Evolutionary conservation across 176 grass and related monocot genomes (phyloP), one percentile per base, ranked within the genome.

Genomic region (Avena insularis): DNA sequence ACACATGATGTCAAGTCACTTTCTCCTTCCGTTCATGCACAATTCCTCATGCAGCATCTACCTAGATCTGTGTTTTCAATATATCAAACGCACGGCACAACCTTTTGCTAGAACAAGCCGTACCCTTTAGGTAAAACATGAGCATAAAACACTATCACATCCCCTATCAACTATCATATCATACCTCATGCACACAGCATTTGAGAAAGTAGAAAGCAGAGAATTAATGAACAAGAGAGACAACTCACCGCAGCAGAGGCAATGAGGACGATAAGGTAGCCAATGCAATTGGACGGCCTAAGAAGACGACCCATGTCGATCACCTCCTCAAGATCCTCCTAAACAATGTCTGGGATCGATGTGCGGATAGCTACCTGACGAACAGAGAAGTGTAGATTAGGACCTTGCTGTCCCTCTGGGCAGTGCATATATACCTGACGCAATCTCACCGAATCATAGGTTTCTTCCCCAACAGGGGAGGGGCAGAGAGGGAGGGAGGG

Each of bases 381-480:
- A 81, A 0, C 50, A 53, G 66, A 78, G 86, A 85, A 84, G 82
- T 90, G 87, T 85, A 93, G 85, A 93, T 84, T 78, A 85, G 89
- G 78, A 66, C 65, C 78, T 70, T 79, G 79, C 77, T 83, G 87
- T 82, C 64, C 47, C 55, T 50, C 36, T 45, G 23, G 8, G 12
- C 31, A 49, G n/a, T 20, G 85, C 50, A 92, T 90, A 91, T 89
- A 90, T 93, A 85, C 82, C 67, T 61, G 86, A 17, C 71, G 83
- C 55, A 1, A 47, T 5, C 53, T 21, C 12, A 53, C 9, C 35
- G 91, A 93, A 95, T 93, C 91, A 51, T 19, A 60, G 89, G 66
- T 93, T 93, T 50, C 93, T 83, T 91, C 81, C 3, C 33, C 57
- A 8, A 33, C 79, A 85, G 92, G 87, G 58, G 88, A 87, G 85